Conservation (phyloP, 2,329 filamentous ascomycete species). For the Neoscytalidium dimidiatum region DNA sequence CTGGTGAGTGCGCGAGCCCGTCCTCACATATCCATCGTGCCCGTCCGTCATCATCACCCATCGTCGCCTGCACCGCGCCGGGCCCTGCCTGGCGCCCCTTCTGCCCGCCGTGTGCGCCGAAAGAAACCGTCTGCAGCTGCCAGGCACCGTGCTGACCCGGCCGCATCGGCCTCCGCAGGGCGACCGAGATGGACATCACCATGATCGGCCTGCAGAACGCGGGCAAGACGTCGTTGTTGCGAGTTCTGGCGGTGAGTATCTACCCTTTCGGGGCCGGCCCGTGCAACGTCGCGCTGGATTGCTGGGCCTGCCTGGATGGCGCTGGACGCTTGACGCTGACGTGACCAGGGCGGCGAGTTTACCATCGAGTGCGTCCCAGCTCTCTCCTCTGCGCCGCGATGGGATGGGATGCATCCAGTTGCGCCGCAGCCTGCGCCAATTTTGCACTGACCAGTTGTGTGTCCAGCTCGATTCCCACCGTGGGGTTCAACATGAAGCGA, state of each 20-base stretch:
- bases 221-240: conserved; percentile 91
- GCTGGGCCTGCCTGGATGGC: background rate
- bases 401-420: conserved; percentile 18
- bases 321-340: conserved; percentile 20
- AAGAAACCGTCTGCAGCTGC: background rate
- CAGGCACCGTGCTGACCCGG: conserved; percentile 24
- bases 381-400: conserved; percentile 18
- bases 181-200: conserved; percentile 99
- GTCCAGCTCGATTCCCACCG: conserved; percentile 89
- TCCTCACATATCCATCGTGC: conserved; percentile 20
- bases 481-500: conserved; percentile 98
- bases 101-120: background rate
- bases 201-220: conserved; percentile 99
- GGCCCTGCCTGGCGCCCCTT: background rate
- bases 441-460: conserved; percentile 17
- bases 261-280: conserved; percentile 34
- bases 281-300: conserved; percentile 29
- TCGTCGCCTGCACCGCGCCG: background rate
- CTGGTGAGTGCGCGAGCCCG: conserved; percentile 66
- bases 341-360: conserved; percentile 86
- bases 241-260: conserved; percentile 85
- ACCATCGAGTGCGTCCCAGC: conserved; percentile 85
- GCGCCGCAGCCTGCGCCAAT: conserved; percentile 1
- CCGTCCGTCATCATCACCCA: conserved; percentile 5
- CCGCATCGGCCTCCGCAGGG: conserved; percentile 59